Conservation (phyloP, 139 green algal species). For the Marvania coccoides region DNA sequence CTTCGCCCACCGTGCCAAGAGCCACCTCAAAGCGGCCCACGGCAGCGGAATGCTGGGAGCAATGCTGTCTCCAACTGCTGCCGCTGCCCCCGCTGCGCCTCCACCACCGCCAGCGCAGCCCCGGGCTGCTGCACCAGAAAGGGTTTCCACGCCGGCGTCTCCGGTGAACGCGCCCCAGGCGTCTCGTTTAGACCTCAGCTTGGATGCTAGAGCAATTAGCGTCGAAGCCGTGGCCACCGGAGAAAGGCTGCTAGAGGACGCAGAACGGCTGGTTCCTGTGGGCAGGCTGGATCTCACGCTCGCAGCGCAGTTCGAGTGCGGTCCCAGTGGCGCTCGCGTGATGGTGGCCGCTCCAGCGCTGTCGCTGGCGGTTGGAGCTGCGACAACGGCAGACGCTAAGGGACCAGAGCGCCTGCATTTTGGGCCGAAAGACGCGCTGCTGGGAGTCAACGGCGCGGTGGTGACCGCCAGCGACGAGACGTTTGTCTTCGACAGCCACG, state of each 20-base stretch:
- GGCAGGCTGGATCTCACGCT: neutral
- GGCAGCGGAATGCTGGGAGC: neutral
- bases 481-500: neutral
- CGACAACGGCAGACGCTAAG: neutral
- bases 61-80: neutral
- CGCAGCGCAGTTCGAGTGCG: neutral
- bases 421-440: neutral
- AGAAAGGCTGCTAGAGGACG: neutral
- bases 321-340: neutral
- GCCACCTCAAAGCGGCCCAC: neutral
- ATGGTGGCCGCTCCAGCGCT: neutral
- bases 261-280: neutral
- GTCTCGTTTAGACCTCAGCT: neutral
- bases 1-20: slow-evolving; percentile 7
- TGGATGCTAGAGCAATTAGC: neutral
- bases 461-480: neutral
- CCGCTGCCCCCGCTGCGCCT: no score
- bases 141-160: neutral
- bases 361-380: neutral
- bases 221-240: neutral
- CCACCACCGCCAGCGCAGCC: no score
- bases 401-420: neutral
- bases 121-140: neutral
- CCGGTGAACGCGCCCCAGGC: neutral
- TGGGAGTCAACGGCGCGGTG: neutral